Conservation (phyloP, 805 yeast genomes). For the Pichia insulana region DNA sequence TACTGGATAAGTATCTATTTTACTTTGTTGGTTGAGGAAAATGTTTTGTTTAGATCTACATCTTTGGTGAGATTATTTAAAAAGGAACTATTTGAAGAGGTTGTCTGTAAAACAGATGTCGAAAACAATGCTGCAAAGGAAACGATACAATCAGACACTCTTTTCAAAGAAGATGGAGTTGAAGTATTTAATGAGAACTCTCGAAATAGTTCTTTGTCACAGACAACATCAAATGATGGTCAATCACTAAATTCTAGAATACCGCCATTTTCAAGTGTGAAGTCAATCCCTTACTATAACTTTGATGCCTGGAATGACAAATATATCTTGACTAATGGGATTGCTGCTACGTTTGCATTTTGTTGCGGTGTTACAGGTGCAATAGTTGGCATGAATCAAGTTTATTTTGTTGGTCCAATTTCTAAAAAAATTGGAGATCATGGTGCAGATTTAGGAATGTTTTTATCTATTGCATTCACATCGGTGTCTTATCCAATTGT, state of each 20-base stretch:
- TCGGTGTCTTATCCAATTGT: conserved; percentile 53
- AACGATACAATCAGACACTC: conserved; percentile 14
- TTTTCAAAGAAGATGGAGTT: background rate
- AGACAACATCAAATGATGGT: background rate
- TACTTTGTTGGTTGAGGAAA: conserved; percentile 63
- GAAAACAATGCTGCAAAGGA: background rate
- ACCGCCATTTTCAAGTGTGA: conserved; percentile 16
- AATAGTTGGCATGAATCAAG: conserved; percentile 81
- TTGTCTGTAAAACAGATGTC: background rate
- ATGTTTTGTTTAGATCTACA: conserved; percentile 55
- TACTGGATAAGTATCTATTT: conserved; percentile 84
- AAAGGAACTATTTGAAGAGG: conserved; percentile 29
- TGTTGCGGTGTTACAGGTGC: conserved; percentile 71
- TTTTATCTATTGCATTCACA: conserved; percentile 66
- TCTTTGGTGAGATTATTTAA: conserved; percentile 31
- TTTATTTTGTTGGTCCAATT: conserved; percentile 71
- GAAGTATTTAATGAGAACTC: background rate
- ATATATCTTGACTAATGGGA: conserved; percentile 53
- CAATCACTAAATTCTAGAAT: background rate
- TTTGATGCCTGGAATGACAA: conserved; percentile 69
- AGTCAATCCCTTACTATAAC: conserved; percentile 42
- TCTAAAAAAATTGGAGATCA: conserved; percentile 54
- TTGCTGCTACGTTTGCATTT: conserved; percentile 62
- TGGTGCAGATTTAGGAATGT: conserved; percentile 80
- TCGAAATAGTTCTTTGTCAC: background rate